These are phyloP conservation scores for Ensete glaucum DNA, from an alignment of 176 grass and related monocot genomes.

Conservation along the genomic window DNA sequence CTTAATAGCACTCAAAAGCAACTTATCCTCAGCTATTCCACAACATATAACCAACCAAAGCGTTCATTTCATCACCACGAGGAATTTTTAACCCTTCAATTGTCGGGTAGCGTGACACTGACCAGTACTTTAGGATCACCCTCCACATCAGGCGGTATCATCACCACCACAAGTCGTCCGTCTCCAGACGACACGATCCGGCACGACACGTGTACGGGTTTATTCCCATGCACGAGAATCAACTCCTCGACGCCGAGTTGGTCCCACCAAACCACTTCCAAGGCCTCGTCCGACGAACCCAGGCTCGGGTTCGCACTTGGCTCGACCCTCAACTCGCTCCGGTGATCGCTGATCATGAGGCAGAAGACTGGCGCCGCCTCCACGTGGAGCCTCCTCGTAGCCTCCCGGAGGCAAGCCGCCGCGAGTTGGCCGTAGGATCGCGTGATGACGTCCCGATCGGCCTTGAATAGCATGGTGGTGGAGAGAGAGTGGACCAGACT, in stretches of 20 bases:
- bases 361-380: constrained; percentile 12
- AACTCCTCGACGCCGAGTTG: constrained; percentile 56
- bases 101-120: too few species aligned
- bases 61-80: too few species aligned
- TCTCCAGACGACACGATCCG: constrained; percentile 24
- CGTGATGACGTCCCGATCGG: not conserved
- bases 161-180: constrained; percentile 44
- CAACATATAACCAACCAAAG: too few species aligned
- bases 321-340: constrained; percentile 26
- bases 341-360: constrained; percentile 20
- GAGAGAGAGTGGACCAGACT: constrained; percentile 12
- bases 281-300: not conserved
- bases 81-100: too few species aligned
- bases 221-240: constrained; percentile 31
- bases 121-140: not conserved
- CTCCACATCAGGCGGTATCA: constrained; percentile 7
- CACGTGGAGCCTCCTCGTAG: constrained; percentile 1
- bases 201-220: constrained; percentile 51
- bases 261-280: constrained; percentile 30
- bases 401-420: constrained; percentile 27
- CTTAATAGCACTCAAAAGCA: too few species aligned
- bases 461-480: constrained; percentile 43
- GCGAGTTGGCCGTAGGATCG: constrained; percentile 29
- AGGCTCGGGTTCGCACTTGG: not conserved
- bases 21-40: too few species aligned